Percentiles rank a stretch among this genome's conserved stretches.
Evolutionary conservation across 129 eudicot species (phyloP).

Genomic region (Silybum marianum): DNA sequence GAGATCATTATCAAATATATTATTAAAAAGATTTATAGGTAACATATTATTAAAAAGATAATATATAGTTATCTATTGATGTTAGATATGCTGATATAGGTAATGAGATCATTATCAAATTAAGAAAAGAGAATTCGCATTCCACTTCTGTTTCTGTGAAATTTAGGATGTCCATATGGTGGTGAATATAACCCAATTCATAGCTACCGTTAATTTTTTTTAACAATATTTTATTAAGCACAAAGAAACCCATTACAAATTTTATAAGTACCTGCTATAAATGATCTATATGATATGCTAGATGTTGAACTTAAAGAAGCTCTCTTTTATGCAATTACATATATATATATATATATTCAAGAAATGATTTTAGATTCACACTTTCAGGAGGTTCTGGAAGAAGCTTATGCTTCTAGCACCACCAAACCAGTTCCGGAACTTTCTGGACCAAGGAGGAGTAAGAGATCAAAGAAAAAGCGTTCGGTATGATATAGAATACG

Average conservation of each 20-base stretch:
- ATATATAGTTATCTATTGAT: not conserved
- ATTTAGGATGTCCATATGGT: not conserved
- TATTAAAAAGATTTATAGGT: too few species aligned
- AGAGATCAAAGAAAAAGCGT: conserved; percentile 94
- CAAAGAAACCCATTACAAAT: too few species aligned
- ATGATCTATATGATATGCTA: conserved; percentile 8
- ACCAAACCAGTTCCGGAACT: conserved; percentile 61
- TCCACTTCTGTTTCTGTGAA: not conserved
- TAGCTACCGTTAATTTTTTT: not conserved
- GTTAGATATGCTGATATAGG: not conserved
- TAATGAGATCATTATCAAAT: not conserved
- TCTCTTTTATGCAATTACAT: conserved; percentile 4
- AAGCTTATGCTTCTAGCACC: conserved; percentile 67
- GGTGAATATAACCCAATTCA: not conserved
- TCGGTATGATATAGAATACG: conserved; percentile 64
- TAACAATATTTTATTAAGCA: not conserved
- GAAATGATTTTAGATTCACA: conserved; percentile 28
- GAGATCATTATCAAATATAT: too few species aligned
- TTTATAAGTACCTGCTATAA: not conserved
- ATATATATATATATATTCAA: not conserved
- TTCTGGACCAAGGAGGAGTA: conserved; percentile 80
- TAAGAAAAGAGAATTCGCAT: not conserved
- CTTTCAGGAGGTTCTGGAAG: conserved; percentile 63
- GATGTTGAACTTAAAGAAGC: conserved; percentile 16
- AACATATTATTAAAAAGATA: too few species aligned